These are phyloP conservation scores for Colletotrichum euphorbiae DNA, from an alignment of 2,329 filamentous ascomycete species.

Conservation along the genomic window DNA sequence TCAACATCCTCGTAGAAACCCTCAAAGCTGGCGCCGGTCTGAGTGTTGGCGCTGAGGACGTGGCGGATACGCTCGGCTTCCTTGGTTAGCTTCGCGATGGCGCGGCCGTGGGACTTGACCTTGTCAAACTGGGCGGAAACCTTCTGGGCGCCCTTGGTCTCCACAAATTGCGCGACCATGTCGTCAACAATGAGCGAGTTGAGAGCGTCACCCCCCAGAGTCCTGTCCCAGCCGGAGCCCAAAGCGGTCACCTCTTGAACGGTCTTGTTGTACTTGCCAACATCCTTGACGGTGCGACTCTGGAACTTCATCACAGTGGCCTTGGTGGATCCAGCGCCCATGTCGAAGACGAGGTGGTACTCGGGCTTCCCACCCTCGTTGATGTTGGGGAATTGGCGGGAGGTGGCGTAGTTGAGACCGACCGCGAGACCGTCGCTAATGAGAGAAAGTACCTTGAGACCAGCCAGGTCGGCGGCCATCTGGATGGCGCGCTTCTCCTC, in stretches of 20 bases:
- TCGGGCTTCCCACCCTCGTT: conserved; percentile 88
- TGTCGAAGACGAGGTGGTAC: conserved; percentile 94
- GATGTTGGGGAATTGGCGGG: conserved; percentile 86
- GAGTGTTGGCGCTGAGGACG: conserved; percentile 91
- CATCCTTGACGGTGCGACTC: conserved; percentile 87
- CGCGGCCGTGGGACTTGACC: conserved; percentile 81
- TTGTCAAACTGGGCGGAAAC: conserved; percentile 70
- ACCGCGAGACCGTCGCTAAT: conserved; percentile 93
- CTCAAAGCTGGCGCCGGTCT: conserved; percentile 85
- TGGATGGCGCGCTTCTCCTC: conserved; percentile 91
- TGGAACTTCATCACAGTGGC: conserved; percentile 93
- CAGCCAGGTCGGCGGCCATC: conserved; percentile 87
- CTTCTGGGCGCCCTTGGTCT: conserved; percentile 75
- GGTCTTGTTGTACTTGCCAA: conserved; percentile 95
- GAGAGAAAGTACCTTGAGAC: conserved; percentile 84
- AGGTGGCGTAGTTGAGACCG: conserved; percentile 94
- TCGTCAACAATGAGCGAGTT: conserved; percentile 91
- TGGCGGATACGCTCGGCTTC: conserved; percentile 90
- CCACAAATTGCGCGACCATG: conserved; percentile 84
- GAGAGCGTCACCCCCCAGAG: conserved; percentile 88
- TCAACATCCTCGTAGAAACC: conserved; percentile 91
- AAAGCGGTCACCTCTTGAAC: conserved; percentile 93
- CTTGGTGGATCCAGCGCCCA: conserved; percentile 95
- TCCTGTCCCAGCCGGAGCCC: conserved; percentile 88
- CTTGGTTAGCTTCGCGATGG: conserved; percentile 91